phyloP scores from a whole-genome alignment of 1,139 yeast species.

The Candida pseudocylindracea region DNA sequence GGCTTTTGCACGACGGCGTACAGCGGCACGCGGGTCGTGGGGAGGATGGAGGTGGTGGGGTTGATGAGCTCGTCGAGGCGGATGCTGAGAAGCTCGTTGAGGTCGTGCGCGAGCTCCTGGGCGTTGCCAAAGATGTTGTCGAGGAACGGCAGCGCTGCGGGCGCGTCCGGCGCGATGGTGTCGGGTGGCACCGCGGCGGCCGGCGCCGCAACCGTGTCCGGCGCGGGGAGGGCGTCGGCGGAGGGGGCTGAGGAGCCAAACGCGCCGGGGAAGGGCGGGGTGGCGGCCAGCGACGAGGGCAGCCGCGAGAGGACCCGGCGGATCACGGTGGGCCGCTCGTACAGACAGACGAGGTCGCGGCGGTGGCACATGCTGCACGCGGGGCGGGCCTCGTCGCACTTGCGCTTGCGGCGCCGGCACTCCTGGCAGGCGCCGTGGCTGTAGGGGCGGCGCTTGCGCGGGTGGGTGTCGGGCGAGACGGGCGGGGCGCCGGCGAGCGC shows the following conservation, averaged over 20 bases:
- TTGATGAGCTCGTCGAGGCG: constrained; percentile 1
- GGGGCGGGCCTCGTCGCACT: constrained; percentile 11
- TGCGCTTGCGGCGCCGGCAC: constrained; percentile 39
- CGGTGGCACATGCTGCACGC: constrained; percentile 21
- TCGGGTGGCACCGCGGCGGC: too few relatives aligned
- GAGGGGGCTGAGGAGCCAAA: too few relatives aligned
- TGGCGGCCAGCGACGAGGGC: too few relatives aligned
- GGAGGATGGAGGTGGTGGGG: background rate
- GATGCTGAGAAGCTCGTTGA: constrained; percentile 4
- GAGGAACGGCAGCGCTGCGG: too few relatives aligned
- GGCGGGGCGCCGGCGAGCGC: too few relatives aligned
- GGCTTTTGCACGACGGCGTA: too few relatives aligned
- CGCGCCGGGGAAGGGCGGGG: too few relatives aligned
- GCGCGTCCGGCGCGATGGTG: too few relatives aligned
- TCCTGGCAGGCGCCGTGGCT: constrained; percentile 41
- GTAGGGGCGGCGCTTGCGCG: constrained; percentile 7
- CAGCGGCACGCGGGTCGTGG: too few relatives aligned
- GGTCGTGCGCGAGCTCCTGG: constrained; percentile 22
- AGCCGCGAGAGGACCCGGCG: background rate
- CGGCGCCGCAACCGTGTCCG: too few relatives aligned
- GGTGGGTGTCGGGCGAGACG: too few relatives aligned
- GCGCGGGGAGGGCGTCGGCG: too few relatives aligned
- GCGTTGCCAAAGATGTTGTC: constrained; percentile 23
- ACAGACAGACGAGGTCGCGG: constrained; percentile 23
- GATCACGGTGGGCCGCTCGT: constrained; percentile 6